These are phyloP conservation scores for Calvatia gigantea DNA, from an alignment of 768 basidiomycete species.

Conservation along the genomic window DNA sequence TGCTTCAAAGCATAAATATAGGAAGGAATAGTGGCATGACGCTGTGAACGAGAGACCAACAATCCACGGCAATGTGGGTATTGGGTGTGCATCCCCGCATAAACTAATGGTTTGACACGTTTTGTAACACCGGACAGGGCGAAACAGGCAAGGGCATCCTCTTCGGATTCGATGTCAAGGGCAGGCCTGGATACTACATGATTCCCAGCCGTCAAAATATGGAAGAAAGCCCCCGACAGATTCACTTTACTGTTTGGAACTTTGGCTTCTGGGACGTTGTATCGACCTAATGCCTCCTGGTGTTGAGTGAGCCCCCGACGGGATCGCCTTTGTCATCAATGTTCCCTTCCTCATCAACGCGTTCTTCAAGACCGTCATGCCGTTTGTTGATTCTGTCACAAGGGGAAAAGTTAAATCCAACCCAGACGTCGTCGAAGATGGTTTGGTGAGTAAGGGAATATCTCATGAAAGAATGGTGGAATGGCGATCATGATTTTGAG, in stretches of 20 bases:
- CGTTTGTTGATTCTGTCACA: conserved; percentile 61
- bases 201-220: conserved; percentile 74
- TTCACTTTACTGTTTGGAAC: background rate
- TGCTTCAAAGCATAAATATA: no score
- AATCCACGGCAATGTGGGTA: no score
- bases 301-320: background rate
- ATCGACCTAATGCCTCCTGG: background rate
- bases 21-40: no score
- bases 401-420: background rate
- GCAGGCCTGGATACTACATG: conserved; percentile 47
- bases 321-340: background rate
- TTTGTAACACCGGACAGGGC: conserved; percentile 35
- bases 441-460: conserved; percentile 51
- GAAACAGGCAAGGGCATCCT: conserved; percentile 80
- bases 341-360: background rate
- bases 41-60: no score
- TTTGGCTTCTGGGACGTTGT: background rate
- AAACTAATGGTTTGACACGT: background rate
- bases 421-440: background rate
- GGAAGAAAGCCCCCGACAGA: background rate
- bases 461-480: conserved; percentile 32
- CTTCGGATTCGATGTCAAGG: conserved; percentile 68
- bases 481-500: background rate
- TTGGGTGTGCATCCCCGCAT: no score
- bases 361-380: conserved; percentile 1